Evolutionary conservation across 2,329 filamentous ascomycete species (phyloP).

Genomic region (Diaporthe ampelina): DNA sequence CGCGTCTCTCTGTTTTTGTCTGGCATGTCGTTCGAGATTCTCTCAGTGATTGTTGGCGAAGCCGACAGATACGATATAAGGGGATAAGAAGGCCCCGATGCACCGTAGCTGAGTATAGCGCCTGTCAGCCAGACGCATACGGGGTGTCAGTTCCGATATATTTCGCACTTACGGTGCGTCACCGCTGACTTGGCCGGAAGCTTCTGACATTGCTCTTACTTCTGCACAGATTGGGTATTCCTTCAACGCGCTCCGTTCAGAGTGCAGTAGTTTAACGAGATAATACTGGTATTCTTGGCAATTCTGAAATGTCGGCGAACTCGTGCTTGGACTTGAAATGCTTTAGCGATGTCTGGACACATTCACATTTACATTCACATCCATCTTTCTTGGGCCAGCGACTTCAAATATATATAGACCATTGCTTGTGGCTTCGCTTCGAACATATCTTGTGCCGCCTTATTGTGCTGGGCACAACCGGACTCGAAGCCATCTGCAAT

Average conservation of each 20-base stretch:
- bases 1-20: neutral
- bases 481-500: no score
- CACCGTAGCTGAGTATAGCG: neutral
- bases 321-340: no score
- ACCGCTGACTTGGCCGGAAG: slow-evolving; percentile 8
- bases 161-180: neutral
- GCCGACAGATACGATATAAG: neutral
- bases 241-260: no score
- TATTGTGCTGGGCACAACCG: neutral
- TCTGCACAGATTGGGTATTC: neutral
- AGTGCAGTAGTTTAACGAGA: no score
- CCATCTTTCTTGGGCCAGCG: no score
- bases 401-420: no score
- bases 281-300: no score
- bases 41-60: slow-evolving; percentile 10
- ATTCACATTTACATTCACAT: no score
- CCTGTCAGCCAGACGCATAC: neutral
- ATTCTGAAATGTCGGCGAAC: no score
- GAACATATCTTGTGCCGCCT: no score
- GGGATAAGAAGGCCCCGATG: neutral
- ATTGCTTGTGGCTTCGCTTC: neutral
- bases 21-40: neutral
- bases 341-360: no score
- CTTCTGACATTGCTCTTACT: neutral
- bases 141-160: no score